phyloP scores from a whole-genome alignment of 306 rosid species.

The Lathyrus oleraceus region DNA sequence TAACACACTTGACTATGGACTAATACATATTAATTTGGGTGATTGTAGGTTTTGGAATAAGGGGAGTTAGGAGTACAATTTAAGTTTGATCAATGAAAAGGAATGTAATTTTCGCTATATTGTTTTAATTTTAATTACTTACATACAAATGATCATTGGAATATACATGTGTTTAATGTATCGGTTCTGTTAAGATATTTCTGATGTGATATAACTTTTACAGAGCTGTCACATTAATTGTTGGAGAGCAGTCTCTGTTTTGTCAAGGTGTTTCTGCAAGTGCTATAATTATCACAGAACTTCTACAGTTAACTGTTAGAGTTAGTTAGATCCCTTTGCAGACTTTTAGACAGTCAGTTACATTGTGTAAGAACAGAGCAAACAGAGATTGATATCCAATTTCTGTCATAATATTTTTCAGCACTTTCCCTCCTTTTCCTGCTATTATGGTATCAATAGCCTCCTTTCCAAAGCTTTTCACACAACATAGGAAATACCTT shows the following conservation, averaged over 20 bases:
- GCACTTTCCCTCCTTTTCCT: too few relatives aligned
- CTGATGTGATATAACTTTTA: neutral
- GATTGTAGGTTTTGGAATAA: neutral
- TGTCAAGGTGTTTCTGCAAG: neutral
- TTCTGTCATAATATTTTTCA: too few relatives aligned
- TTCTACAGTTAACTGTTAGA: neutral
- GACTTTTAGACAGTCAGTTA: too few relatives aligned
- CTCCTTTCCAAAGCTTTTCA: neutral
- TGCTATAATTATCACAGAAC: neutral
- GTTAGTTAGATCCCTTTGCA: too few relatives aligned
- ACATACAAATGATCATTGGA: neutral
- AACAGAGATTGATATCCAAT: too few relatives aligned
- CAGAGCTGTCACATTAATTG: neutral
- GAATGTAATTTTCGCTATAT: neutral
- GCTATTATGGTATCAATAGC: neutral
- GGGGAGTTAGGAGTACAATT: neutral
- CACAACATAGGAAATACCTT: neutral
- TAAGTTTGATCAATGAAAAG: neutral
- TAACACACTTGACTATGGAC: neutral
- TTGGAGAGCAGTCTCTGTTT: neutral
- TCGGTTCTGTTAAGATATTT: neutral
- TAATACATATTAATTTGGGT: neutral
- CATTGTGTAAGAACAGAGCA: too few relatives aligned
- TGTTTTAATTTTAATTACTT: neutral
- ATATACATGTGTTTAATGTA: neutral